These are phyloP conservation scores for Conoideocrella luteorostrata DNA, from an alignment of 2,329 filamentous ascomycete species.

Conservation along the genomic window DNA sequence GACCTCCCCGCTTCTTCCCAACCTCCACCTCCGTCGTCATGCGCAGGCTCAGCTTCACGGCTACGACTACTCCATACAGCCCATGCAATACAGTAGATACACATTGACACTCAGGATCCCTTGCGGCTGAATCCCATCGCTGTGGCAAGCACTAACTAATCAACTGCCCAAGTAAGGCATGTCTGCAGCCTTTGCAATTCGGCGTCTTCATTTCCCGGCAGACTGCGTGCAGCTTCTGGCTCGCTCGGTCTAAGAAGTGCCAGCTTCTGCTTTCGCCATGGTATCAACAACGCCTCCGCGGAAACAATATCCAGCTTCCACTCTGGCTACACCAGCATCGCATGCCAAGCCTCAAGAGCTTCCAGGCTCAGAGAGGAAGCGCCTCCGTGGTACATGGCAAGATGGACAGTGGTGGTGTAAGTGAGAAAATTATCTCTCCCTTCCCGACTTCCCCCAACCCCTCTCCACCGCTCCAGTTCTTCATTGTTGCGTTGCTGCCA, in stretches of 20 bases:
- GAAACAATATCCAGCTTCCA: neutral
- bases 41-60: too few species aligned
- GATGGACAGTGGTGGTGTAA: conserved; percentile 32
- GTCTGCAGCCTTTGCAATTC: too few species aligned
- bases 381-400: conserved; percentile 26
- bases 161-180: too few species aligned
- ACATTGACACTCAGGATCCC: too few species aligned
- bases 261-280: conserved; percentile 3
- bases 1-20: too few species aligned
- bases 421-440: conserved; percentile 10
- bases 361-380: conserved; percentile 22
- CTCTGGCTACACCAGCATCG: conserved; percentile 3
- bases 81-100: too few species aligned
- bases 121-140: too few species aligned
- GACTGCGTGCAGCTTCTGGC: neutral
- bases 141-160: too few species aligned
- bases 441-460: neutral
- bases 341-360: conserved; percentile 13
- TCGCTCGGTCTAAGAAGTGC: neutral
- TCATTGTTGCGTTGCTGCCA: neutral
- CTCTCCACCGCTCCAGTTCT: neutral
- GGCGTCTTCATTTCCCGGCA: neutral
- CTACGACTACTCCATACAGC: too few species aligned
- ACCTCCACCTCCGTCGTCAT: too few species aligned
- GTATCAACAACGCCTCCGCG: conserved; percentile 1